Evolutionary conservation across 306 rosid genomes (phyloP).

Genomic region (Cicer yamashitae): DNA sequence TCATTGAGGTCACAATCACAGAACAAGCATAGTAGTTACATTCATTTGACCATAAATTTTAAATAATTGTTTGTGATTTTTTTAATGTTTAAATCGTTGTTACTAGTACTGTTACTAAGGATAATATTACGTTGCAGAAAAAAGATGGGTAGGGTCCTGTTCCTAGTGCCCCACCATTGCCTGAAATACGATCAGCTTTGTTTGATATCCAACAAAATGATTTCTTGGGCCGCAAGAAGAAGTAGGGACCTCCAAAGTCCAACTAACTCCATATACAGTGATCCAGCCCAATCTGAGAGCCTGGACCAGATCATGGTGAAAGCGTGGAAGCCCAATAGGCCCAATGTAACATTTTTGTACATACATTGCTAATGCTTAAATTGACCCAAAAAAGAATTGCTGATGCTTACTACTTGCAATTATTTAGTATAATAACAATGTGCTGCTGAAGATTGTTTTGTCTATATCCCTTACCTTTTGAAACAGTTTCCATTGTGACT

Average conservation of each 20-base stretch:
- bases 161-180: slow-evolving; percentile 51
- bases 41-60: slow-evolving; percentile 19
- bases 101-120: slow-evolving; percentile 2
- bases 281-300: not conserved
- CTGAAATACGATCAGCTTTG: slow-evolving; percentile 45
- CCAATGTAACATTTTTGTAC: slow-evolving; percentile 43
- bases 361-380: not conserved
- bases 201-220: slow-evolving; percentile 44
- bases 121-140: slow-evolving; percentile 52
- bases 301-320: not conserved
- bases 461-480: slow-evolving; percentile 4
- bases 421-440: not conserved
- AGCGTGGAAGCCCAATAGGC: not conserved
- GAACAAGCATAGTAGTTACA: not conserved
- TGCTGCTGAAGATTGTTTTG: not conserved
- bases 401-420: slow-evolving; percentile 25
- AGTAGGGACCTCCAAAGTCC: slow-evolving; percentile 40
- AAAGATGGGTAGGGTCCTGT: slow-evolving; percentile 38
- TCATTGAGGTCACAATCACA: not conserved
- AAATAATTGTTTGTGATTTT: not conserved
- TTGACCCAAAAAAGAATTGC: not conserved
- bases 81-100: not conserved
- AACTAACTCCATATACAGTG: slow-evolving; percentile 26
- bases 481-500: slow-evolving; percentile 7
- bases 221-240: slow-evolving; percentile 45